Conservation (phyloP, 2,329 filamentous ascomycete species). For the Aureobasidium subglaciale region DNA sequence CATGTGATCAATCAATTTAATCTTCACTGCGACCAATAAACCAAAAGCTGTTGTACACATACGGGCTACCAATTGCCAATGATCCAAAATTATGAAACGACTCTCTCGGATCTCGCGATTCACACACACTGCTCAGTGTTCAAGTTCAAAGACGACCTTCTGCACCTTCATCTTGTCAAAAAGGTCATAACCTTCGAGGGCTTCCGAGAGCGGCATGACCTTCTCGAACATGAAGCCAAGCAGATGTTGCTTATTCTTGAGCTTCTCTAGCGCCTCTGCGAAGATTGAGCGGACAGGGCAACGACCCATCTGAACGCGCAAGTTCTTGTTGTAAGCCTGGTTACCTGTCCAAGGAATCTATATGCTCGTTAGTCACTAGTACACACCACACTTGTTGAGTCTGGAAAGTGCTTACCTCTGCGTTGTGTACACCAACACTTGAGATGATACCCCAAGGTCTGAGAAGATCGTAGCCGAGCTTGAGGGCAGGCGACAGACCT, state of each 20-base stretch:
- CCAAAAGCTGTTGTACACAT: not conserved
- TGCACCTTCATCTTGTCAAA: conserved; percentile 49
- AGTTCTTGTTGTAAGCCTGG: conserved; percentile 45
- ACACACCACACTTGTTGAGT: not conserved
- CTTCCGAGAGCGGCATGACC: conserved; percentile 44
- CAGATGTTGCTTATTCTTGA: conserved; percentile 44
- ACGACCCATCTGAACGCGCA: conserved; percentile 43
- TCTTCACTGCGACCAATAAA: not conserved
- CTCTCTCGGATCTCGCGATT: no score
- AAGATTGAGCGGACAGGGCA: conserved; percentile 47
- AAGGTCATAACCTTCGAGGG: conserved; percentile 45
- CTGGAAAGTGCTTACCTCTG: conserved; percentile 31
- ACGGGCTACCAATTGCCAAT: not conserved
- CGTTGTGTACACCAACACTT: conserved; percentile 44
- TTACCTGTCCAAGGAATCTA: conserved; percentile 42
- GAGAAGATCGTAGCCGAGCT: conserved; percentile 42
- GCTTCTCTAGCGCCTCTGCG: conserved; percentile 37
- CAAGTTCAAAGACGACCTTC: conserved; percentile 41
- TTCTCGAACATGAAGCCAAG: conserved; percentile 48
- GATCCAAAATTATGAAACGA: no score
- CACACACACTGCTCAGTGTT: not conserved
- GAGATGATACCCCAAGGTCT: conserved; percentile 44
- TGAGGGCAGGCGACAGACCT: conserved; percentile 41
- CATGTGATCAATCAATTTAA: not conserved
- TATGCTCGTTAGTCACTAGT: not conserved